Base-by-base conservation (phyloP, 2,329 filamentous ascomycete species). In the Proliferodiscus dingleyae region DNA sequence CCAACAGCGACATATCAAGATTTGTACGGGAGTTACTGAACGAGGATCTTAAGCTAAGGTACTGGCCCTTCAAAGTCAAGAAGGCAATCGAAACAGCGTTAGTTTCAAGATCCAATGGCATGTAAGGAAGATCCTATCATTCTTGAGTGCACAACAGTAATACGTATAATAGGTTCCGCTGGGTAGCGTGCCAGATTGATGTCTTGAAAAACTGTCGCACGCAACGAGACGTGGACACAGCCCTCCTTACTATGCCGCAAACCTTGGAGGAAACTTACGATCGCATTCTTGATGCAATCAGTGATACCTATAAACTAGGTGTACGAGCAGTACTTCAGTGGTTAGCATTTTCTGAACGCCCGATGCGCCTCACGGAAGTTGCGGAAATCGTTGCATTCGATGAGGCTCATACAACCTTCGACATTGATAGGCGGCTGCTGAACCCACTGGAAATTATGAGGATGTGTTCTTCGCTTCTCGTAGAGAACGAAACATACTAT, bases 161-260 rank as follows among this genome's bases (percentile, higher is more conserved):
- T n/a, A n/a, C n/a, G n/a, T n/a, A n/a, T n/a, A n/a, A n/a, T n/a
- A 67, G 61, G 53, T 71, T 61, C 51, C 60, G 59, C 38, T 66
- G 64, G 64, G 65, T 63, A 1, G 59, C 61, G 30, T 67, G 64
- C 40, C 63, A 66, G 46, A 51, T 67, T 21, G 54, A 57, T 32
- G 57, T 55, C 33, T 45, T 67, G 1, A 40, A 43, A 45, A 29
- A 39, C 39, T 58, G 51, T 36, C 19, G 55, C 34, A 52, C 55
- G 34, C 45, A 44, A 18, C 63, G 50, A 11, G 40, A 38, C 9
- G 32, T 56, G 39, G 50, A 52, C 34, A 59, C 55, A 54, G 59
- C 57, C 48, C 66, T 64, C 10, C 51, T 61, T 29, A 49, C 49
- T 19, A 41, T 38, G 2, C 61, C 68, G 1, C 60, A 47, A 37